Conservation (phyloP, 2,329 filamentous ascomycete species). For the Elsinoe australis region DNA sequence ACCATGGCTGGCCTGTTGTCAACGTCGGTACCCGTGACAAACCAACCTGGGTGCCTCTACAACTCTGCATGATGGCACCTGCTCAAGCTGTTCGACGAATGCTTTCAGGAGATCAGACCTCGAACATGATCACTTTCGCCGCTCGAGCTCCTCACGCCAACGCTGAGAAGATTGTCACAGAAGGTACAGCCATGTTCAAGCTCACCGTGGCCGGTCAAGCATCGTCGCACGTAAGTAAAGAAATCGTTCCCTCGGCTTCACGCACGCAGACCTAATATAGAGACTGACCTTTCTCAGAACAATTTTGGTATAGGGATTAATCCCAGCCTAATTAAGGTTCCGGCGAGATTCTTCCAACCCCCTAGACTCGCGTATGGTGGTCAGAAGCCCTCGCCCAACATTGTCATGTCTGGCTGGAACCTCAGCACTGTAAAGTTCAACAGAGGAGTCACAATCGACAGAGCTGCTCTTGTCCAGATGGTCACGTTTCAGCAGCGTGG, state of each 20-base stretch:
- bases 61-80: slow-evolving; percentile 55
- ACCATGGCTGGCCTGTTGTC: slow-evolving; percentile 39
- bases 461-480: slow-evolving; percentile 43
- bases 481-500: background rate
- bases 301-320: slow-evolving; percentile 58
- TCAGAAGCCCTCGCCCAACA: slow-evolving; percentile 18
- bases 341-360: slow-evolving; percentile 57
- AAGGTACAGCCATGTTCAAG: slow-evolving; percentile 12
- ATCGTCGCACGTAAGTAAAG: background rate
- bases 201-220: background rate
- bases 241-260: too few relatives aligned
- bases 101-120: slow-evolving; percentile 54
- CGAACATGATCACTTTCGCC: slow-evolving; percentile 64
- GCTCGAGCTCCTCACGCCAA: slow-evolving; percentile 60
- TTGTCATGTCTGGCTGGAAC: slow-evolving; percentile 29
- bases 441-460: slow-evolving; percentile 42
- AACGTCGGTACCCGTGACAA: slow-evolving; percentile 55
- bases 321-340: slow-evolving; percentile 60
- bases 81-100: slow-evolving; percentile 58
- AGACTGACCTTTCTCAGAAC: slow-evolving; percentile 9
- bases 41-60: slow-evolving; percentile 59
- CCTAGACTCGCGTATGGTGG: slow-evolving; percentile 54
- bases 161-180: slow-evolving; percentile 51
- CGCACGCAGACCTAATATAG: background rate
- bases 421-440: slow-evolving; percentile 45